Conservation (phyloP, 257 asterid species). For the Apocynum venetum region DNA sequence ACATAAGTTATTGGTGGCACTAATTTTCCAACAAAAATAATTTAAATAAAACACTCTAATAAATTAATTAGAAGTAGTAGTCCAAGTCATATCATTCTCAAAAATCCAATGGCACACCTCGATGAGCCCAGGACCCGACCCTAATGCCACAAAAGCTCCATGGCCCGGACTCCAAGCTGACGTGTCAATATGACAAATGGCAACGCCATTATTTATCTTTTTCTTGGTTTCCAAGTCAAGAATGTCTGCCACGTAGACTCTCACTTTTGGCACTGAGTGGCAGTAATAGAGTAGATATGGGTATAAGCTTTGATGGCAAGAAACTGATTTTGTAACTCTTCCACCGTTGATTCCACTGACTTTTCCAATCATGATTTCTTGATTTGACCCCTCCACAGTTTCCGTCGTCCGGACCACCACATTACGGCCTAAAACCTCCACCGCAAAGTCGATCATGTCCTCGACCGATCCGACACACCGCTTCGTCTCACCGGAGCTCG, state of each 20-base stretch:
- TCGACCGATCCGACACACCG: slow-evolving; percentile 62
- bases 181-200: slow-evolving; percentile 84
- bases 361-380: slow-evolving; percentile 47
- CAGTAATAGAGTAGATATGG: slow-evolving; percentile 81
- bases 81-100: slow-evolving; percentile 93
- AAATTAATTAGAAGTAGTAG: slow-evolving; percentile 38
- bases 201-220: slow-evolving; percentile 67
- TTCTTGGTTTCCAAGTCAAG: slow-evolving; percentile 47
- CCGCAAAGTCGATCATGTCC: slow-evolving; percentile 72
- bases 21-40: not conserved
- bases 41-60: not conserved
- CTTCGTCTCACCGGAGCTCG: slow-evolving; percentile 67
- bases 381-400: slow-evolving; percentile 46
- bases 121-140: slow-evolving; percentile 65
- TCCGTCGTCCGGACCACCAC: slow-evolving; percentile 59
- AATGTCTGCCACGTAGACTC: slow-evolving; percentile 68
- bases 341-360: slow-evolving; percentile 62
- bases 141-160: slow-evolving; percentile 74
- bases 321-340: slow-evolving; percentile 59
- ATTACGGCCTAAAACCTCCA: slow-evolving; percentile 40
- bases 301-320: slow-evolving; percentile 86
- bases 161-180: slow-evolving; percentile 76
- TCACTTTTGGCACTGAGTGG: slow-evolving; percentile 80
- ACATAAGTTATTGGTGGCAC: not conserved
- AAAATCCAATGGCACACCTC: slow-evolving; percentile 97